Percentiles rank a stretch among this genome's conserved stretches.
phyloP scores from a whole-genome alignment of 495 filamentous ascomycete species.

The Cercophora newfieldiana region DNA sequence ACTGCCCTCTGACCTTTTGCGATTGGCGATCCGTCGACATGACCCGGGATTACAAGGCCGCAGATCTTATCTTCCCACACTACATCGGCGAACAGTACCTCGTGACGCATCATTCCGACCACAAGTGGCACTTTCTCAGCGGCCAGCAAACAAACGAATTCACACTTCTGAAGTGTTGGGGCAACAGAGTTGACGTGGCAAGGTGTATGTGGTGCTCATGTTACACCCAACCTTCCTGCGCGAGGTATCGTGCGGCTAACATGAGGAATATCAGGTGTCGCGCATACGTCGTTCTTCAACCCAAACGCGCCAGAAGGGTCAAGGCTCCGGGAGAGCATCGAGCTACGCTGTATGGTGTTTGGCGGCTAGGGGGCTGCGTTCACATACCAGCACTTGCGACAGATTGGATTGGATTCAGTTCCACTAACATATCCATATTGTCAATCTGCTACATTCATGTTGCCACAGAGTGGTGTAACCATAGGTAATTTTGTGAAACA shows the following conservation, averaged over 20 bases:
- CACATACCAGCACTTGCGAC: no score
- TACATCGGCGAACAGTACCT: slow-evolving; percentile 2
- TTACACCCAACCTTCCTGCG: not conserved
- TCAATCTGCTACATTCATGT: no score
- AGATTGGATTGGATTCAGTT: no score
- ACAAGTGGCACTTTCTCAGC: slow-evolving; percentile 2
- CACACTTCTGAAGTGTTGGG: not conserved
- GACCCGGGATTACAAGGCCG: not conserved
- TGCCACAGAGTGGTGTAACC: no score
- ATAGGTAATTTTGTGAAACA: no score
- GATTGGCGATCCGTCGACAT: slow-evolving; percentile 7
- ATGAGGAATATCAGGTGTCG: not conserved
- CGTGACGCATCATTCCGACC: not conserved
- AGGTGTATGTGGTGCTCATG: not conserved
- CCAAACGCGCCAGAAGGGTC: not conserved
- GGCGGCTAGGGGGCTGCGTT: not conserved
- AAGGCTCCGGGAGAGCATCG: slow-evolving; percentile 1
- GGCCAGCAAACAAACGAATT: slow-evolving; percentile 2
- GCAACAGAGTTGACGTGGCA: not conserved
- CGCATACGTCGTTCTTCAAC: not conserved
- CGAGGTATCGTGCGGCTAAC: not conserved
- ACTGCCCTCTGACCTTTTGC: not conserved
- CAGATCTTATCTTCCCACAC: slow-evolving; percentile 9
- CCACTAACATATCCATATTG: no score
- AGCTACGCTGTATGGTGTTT: slow-evolving; percentile 2